A percentile compares a stretch with the other conserved stretches of the same genome.
Conservation (phyloP, 2,329 filamentous ascomycete genomes). For the Bretziella fagacearum region DNA sequence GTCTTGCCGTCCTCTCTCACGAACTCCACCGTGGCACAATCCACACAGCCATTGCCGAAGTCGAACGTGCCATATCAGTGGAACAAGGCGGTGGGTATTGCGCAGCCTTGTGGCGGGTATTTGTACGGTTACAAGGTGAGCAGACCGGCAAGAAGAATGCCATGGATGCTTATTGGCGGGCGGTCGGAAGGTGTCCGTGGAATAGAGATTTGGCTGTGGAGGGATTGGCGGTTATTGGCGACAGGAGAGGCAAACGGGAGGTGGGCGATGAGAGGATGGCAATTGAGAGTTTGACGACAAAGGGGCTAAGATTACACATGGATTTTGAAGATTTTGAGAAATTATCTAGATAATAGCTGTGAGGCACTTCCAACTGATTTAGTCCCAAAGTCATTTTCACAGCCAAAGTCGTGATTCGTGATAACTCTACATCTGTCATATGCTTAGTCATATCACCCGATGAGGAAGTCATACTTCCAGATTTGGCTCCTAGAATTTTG, state of each 20-base stretch:
- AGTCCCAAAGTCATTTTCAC: no score
- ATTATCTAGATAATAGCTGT: not conserved
- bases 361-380: no score
- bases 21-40: slow-evolving; percentile 31
- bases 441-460: no score
- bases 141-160: not conserved
- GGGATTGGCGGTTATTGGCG: slow-evolving; percentile 29
- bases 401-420: no score
- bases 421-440: no score
- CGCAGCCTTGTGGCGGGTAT: not conserved
- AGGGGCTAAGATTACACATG: slow-evolving; percentile 33
- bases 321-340: slow-evolving; percentile 31
- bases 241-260: slow-evolving; percentile 24
- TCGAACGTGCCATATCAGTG: slow-evolving; percentile 34
- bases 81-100: slow-evolving; percentile 18
- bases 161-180: slow-evolving; percentile 30
- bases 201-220: slow-evolving; percentile 34
- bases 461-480: no score
- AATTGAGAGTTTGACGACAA: slow-evolving; percentile 30
- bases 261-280: slow-evolving; percentile 32
- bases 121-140: not conserved
- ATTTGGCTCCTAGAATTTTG: no score
- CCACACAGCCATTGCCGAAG: slow-evolving; percentile 33
- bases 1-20: slow-evolving; percentile 34
- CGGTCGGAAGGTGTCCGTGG: slow-evolving; percentile 31